Evolutionary conservation across 495 filamentous ascomycete species (phyloP), one percentile per base, ranked within the genome.

Genomic region (Xylaria intraflava): DNA sequence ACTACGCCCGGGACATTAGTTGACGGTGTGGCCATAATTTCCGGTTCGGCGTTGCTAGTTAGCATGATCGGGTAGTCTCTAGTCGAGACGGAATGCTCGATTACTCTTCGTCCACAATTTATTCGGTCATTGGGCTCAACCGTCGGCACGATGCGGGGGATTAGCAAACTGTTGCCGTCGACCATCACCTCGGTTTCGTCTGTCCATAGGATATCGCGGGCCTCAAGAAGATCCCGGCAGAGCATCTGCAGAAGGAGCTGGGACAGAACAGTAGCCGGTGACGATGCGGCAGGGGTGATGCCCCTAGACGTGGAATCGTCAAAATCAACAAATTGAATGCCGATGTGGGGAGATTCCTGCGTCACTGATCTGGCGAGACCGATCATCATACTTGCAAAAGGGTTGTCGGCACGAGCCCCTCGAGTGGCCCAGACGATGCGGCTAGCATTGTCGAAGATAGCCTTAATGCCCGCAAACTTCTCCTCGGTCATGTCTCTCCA

Each of bases 401-500:
- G 36, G 17, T 14, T 24, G 8, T 51, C 38, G 30, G 20, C 46
- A 12, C 31, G 26, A 5, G 23, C 26, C 6, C 31, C 46, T 12
- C 46, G 31, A 11, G 19, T 5, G 0, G 74, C 46, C 74, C 76
- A 78, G 7, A 79, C 42, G 3, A 78, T 56, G 43, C 68, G 60
- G 36, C 67, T 68, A 29, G 60, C 63, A n/a, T 60, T 40, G 9
- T 65, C 49, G 48, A 74, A 71, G 0, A 76, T 42, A 2, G 56
- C 49, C 40, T 65, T 45, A 16, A 71, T 41, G 20, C 38, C 57
- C 5, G 49, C 27, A 29, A 62, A 31, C 0, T 53, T 49, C 6
- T 54, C 35, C 4, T 26, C n/a, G 14, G 57, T 62, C 45, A 75
- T 62, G 3, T 47, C 33, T 20, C 60, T 40, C n/a, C 77, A 67